Base-by-base conservation (phyloP, 2,329 filamentous ascomycete genomes). In the Phialophora tarda region DNA sequence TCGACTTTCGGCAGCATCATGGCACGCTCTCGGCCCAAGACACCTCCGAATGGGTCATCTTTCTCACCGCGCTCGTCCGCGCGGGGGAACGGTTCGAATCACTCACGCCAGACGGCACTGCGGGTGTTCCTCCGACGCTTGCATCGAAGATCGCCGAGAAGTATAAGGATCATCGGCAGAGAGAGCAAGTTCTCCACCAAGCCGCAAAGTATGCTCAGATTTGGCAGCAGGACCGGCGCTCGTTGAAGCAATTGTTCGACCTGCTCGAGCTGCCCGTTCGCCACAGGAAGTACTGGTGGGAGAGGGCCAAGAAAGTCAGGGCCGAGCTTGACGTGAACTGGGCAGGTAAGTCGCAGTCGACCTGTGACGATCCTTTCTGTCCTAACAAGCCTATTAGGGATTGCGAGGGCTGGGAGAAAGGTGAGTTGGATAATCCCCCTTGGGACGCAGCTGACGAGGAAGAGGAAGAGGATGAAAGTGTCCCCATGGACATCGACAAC, bases 1-100 rank as follows among this genome's bases (percentile, higher is more conserved):
- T 68, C 26, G 68, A 69, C 34, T 69, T 69, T 21, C 59, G 68
- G 14, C 68, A 69, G 23, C 65, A 68, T 38, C 59, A 65, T 32
- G 65, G 68, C 17, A 69, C 68, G 3, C 24, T 65, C 21, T 50
- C 63, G 26, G 12, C 38, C 6, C 14, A 57, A 10, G 68, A 67
- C 3, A 50, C 68, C 21, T 32, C 51, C 26, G 44, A 67, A 48
- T 69, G 68, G 68, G 59, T 69, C 12, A 21, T 61, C 23, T 68
- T 68, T 34, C 54, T 69, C 6, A 65, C 59, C 10, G 63, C 65
- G n/a, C 50, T 69, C 5, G 28, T 65, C n/a, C 66, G 59, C n/a
- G 56, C 68, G 11, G 62, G 55, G 32, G 68, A 69, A 34, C 32
- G 62, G 8, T 11, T 55, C 28, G 8, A 28, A 12, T 30, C 53